Evolutionary conservation across 2,329 filamentous ascomycete species (phyloP), one percentile per base, ranked within the genome.

Genomic region (Penicillium hesseltinei): DNA sequence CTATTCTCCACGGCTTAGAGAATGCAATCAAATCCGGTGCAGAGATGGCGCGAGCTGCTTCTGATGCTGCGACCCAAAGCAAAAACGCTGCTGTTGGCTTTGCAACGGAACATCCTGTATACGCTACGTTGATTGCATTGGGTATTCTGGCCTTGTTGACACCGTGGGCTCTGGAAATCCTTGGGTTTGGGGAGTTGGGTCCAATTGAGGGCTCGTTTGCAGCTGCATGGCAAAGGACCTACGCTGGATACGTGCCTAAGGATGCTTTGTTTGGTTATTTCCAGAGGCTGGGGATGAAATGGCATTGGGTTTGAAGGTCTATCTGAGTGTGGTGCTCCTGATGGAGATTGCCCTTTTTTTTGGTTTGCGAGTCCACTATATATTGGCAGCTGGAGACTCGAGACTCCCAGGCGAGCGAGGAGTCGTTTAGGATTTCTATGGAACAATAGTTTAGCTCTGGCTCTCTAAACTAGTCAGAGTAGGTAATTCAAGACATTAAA

Each of bases 251-350:
- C 43, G 36, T 51, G 11, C 49, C 36, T 8, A 73, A 73, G 56
- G 69, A 68, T 0, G 75, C 76, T 5, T 58, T 80, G n/a, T 77
- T 78, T 57, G 71, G 71, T 2, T 80, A 70, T 50, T 72, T 80
- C 33, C 77, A 79, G 69, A 66, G 73, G 13, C 59, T 79, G 57
- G 76, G 77, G 0, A 79, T 79, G 75, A 66, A 54, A 17, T 69
- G 62, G 66, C 56, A 59, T 31, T 35, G 59, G 47, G 8, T 33
- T 44, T 40, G 10, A 11, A 23, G 2, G 19, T 23, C 5, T 40
- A 7, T 15, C 19, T 40, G 19, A 15, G 19, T 40, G 21, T 23
- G 19, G 19, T 40, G 1, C 19, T 40, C 11, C 38, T 23, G 19
- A 40, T 7, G 38, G 38, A 40, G 10, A 11, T 23, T 7, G 19